phyloP scores from a whole-genome alignment of 805 yeast genomes.

The Debaryomyces castellii region DNA sequence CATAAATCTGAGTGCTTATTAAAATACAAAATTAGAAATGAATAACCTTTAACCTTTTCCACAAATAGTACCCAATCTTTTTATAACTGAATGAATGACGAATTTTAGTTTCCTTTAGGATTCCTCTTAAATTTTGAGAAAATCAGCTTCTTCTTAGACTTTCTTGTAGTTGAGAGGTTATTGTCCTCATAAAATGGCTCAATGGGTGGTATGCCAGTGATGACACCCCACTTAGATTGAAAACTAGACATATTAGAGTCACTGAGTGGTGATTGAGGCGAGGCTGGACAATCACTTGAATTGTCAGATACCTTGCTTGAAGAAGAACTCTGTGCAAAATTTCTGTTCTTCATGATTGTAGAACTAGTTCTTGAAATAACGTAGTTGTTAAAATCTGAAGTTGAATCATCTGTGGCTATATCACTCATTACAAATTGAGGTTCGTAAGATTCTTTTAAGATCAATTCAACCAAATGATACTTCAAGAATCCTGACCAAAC shows the following conservation, averaged over 20 bases:
- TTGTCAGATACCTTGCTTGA: background rate
- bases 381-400: background rate
- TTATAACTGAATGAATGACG: no score
- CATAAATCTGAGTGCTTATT: no score
- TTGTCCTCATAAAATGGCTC: background rate
- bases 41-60: background rate
- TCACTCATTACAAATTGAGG: background rate
- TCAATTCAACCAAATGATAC: slow-evolving; percentile 11
- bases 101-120: background rate
- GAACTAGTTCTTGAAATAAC: background rate
- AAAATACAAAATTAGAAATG: background rate
- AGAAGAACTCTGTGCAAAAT: background rate
- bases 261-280: background rate
- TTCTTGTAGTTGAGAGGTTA: background rate
- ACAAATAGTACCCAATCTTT: background rate
- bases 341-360: background rate
- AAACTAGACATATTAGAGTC: background rate
- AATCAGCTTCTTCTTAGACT: background rate
- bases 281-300: background rate
- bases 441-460: background rate
- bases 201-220: background rate
- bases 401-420: background rate
- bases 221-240: background rate
- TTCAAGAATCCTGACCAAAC: slow-evolving; percentile 22
- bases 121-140: background rate